Conservation (phyloP, 768 basidiomycete genomes). For the Russula earlei region DNA sequence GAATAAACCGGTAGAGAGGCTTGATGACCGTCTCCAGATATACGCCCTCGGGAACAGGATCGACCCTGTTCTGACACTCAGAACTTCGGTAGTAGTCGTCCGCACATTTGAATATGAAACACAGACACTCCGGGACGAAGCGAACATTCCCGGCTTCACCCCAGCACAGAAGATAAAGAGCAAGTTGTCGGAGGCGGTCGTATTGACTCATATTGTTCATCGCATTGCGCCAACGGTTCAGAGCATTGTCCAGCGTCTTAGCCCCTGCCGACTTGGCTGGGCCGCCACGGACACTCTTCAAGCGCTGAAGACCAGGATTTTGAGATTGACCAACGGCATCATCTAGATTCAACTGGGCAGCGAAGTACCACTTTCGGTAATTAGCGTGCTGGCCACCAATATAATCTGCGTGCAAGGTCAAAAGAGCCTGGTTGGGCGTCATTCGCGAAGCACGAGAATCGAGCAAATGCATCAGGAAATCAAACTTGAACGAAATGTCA, state of each 20-base stretch:
- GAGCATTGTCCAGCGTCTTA: constrained; percentile 88
- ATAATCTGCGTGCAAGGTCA: constrained; percentile 97
- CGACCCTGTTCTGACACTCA: constrained; percentile 90
- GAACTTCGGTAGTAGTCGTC: constrained; percentile 99
- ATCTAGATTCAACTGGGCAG: constrained; percentile 97
- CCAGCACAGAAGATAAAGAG: constrained; percentile 95
- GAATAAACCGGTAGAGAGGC: constrained; percentile 90
- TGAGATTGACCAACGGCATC: constrained; percentile 94
- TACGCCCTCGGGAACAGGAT: constrained; percentile 89
- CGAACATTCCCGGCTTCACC: constrained; percentile 97
- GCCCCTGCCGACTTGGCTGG: constrained; percentile 41
- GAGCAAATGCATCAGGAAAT: constrained; percentile 95
- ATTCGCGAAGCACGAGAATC: constrained; percentile 98
- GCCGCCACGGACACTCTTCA: constrained; percentile 70
- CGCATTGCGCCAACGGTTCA: constrained; percentile 92
- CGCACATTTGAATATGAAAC: constrained; percentile 99
- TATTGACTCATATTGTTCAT: constrained; percentile 99
- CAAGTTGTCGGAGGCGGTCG: constrained; percentile 92
- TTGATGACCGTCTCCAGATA: constrained; percentile 89
- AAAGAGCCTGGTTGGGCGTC: constrained; percentile 90
- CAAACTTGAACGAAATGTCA: constrained; percentile 50
- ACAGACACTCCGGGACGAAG: constrained; percentile 92
- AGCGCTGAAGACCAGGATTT: constrained; percentile 85
- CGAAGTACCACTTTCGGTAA: constrained; percentile 99
- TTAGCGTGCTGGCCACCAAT: constrained; percentile 98